Evolutionary conservation across 2,329 filamentous ascomycete genomes (phyloP), one percentile per base, ranked within the genome.

Genomic region (Eurotiales sp.): DNA sequence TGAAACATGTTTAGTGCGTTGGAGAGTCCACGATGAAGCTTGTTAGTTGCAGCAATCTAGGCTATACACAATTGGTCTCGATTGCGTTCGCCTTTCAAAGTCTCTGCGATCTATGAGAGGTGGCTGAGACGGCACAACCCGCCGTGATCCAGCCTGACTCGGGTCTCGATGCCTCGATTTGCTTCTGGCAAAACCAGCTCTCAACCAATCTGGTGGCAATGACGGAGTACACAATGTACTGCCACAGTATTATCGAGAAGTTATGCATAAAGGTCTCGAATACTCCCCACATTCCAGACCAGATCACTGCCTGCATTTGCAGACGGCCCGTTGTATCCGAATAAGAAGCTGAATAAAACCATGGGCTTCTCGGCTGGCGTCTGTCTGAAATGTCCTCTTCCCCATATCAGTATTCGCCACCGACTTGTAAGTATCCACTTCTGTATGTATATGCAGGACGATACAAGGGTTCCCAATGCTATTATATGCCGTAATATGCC

Each of bases 231-330:
- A n/a, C n/a, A n/a, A n/a, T n/a, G n/a, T n/a, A n/a, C n/a, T n/a
- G n/a, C n/a, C n/a, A n/a, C n/a, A n/a, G n/a, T n/a, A n/a, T n/a
- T n/a, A n/a, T n/a, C n/a, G n/a, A n/a, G n/a, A n/a, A n/a, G n/a
- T n/a, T n/a, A n/a, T n/a, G n/a, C 30, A 21, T 36, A 25, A 14
- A 23, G 29, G 43, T 36, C 44, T 42, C 10, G 22, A 19, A 22
- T 22, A 30, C 37, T 30, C 39, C 8, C 32, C 46, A 53, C 51
- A 53, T 53, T 53, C 46, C 40, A 45, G 15, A n/a, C n/a, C 4
- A 27, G 23, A 41, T 14, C 22, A 21, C 21, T 29, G 32, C 14
- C 29, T 17, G 22, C 15, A 30, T 47, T 44, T 27, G 22, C 29
- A 43, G 14, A 19, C 49, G 49, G 49, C 32, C 49, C 49, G 43